A percentile compares a stretch with the other conserved stretches of the same genome.
These are phyloP conservation scores for Laetiporus sulphureus DNA, from an alignment of 1,284 basidiomycete species.

Conservation along the genomic window DNA sequence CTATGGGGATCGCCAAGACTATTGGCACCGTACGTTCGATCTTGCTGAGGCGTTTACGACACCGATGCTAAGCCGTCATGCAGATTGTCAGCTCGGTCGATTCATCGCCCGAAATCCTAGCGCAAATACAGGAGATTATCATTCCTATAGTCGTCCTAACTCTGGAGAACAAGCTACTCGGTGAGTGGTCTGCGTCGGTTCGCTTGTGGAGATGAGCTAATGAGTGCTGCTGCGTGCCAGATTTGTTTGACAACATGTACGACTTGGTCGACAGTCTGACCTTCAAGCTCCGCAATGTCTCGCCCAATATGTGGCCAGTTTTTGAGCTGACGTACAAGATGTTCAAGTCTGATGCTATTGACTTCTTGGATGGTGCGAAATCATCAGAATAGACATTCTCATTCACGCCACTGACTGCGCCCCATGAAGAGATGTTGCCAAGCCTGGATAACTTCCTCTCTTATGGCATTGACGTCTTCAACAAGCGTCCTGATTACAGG, in stretches of 20 bases:
- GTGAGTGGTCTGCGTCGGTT: constrained; percentile 42
- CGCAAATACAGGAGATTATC: constrained; percentile 77
- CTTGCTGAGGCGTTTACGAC: not conserved
- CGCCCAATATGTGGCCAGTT: constrained; percentile 81
- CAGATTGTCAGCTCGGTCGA: constrained; percentile 73
- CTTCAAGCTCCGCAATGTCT: constrained; percentile 75
- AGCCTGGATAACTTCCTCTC: constrained; percentile 88
- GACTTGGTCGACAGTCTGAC: constrained; percentile 83
- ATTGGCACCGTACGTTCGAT: constrained; percentile 55
- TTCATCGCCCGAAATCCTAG: constrained; percentile 67
- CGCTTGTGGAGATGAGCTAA: too few relatives aligned
- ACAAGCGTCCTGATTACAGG: constrained; percentile 68
- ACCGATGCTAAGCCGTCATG: constrained; percentile 1
- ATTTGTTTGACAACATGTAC: constrained; percentile 86
- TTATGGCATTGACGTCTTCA: constrained; percentile 76
- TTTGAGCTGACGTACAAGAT: constrained; percentile 79
- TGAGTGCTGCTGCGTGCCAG: constrained; percentile 29
- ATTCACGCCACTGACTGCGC: not conserved
- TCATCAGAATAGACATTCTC: not conserved
- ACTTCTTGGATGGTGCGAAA: constrained; percentile 75
- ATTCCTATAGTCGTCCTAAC: constrained; percentile 77
- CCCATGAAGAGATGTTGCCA: constrained; percentile 75
- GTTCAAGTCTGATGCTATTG: constrained; percentile 82
- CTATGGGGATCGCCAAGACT: constrained; percentile 81
- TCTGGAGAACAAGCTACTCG: constrained; percentile 66